These are phyloP conservation scores for Dipteronia dyeriana DNA, from an alignment of 345 rosid species.

Conservation along the genomic window DNA sequence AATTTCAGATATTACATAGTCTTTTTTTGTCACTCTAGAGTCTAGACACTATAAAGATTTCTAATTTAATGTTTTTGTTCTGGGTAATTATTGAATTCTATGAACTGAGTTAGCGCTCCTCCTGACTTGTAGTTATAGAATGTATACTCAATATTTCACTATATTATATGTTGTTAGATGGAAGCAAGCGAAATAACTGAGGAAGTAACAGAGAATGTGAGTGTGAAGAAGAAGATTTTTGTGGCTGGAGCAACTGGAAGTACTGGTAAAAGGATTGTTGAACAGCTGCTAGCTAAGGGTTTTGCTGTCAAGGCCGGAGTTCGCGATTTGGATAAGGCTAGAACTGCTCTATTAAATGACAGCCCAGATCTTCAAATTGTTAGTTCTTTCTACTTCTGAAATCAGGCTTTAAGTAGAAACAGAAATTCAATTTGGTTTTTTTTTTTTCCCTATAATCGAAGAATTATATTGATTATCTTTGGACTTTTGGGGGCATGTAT, in stretches of 20 bases:
- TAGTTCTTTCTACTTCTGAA: slow-evolving; percentile 26
- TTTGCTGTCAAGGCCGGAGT: slow-evolving; percentile 87
- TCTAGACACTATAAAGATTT: neutral
- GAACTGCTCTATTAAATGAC: slow-evolving; percentile 46
- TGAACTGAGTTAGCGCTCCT: neutral
- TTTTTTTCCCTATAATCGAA: neutral
- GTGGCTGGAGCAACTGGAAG: slow-evolving; percentile 94
- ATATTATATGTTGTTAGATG: slow-evolving; percentile 43
- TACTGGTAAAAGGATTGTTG: slow-evolving; percentile 80
- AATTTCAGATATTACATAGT: no score
- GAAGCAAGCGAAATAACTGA: slow-evolving; percentile 48
- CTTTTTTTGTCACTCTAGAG: neutral
- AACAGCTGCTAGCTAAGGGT: slow-evolving; percentile 80
- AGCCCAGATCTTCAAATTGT: slow-evolving; percentile 77
- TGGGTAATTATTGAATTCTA: neutral
- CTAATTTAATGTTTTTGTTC: neutral
- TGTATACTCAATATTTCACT: neutral
- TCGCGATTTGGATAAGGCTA: slow-evolving; percentile 75
- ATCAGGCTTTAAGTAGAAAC: neutral
- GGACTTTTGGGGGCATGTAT: neutral
- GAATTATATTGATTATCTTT: neutral
- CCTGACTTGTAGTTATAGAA: no score
- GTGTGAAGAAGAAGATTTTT: slow-evolving; percentile 54
- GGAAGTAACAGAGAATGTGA: slow-evolving; percentile 30
- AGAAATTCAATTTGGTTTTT: slow-evolving; percentile 4